Conservation (phyloP, 108 stramenopile species). For the Skeletonema grethae region DNA sequence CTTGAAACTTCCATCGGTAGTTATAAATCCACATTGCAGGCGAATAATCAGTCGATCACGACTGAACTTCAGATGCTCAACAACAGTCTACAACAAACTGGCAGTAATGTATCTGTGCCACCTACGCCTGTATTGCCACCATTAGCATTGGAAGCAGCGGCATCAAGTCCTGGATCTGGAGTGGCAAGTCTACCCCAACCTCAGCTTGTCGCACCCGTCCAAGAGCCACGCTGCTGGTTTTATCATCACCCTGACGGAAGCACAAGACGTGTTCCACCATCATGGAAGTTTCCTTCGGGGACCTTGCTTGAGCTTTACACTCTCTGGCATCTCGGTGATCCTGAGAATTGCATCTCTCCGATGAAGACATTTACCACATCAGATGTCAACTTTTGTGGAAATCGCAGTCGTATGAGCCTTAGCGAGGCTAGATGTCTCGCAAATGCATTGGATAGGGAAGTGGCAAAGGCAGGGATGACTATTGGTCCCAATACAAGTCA, state of each 20-base stretch:
- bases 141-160: no score
- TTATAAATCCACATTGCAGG: background rate
- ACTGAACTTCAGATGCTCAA: background rate
- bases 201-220: background rate
- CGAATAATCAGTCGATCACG: background rate
- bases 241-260: background rate
- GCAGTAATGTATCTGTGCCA: background rate
- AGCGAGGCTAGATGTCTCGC: background rate
- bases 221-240: background rate
- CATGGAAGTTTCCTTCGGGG: background rate
- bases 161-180: background rate
- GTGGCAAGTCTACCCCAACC: background rate
- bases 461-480: background rate
- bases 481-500: background rate
- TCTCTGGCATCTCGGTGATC: constrained; percentile 1
- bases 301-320: background rate
- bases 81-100: background rate
- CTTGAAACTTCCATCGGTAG: background rate
- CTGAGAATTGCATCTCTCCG: background rate
- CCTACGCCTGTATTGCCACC: background rate
- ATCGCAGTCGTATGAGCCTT: background rate
- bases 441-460: background rate
- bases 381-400: background rate
- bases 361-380: background rate
- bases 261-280: background rate